Percentiles rank a stretch among this genome's conserved stretches.
Conservation (phyloP, 2,329 filamentous ascomycete genomes). For the Claviceps pazoutovae region DNA sequence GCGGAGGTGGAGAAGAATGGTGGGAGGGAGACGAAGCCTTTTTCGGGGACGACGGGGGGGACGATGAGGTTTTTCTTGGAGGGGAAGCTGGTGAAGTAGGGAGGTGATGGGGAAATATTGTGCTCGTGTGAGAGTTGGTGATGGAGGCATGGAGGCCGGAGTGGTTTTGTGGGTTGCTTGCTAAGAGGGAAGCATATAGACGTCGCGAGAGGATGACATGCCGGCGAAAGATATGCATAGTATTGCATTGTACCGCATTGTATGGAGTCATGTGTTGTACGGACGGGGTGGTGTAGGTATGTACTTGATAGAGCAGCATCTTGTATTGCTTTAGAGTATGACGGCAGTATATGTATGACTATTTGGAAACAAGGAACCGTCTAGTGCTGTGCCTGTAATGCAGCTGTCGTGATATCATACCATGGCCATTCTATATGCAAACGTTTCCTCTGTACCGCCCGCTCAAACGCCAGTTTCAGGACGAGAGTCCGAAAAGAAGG, state of each 20-base stretch:
- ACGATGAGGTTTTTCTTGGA: conserved; percentile 31
- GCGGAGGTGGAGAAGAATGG: conserved; percentile 21
- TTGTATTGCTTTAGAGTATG: too few relatives aligned
- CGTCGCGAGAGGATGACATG: not conserved
- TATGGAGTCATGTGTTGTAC: not conserved
- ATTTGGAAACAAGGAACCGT: not conserved
- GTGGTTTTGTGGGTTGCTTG: too few relatives aligned
- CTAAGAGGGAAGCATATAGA: too few relatives aligned
- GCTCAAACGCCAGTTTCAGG: not conserved
- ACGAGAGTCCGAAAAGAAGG: not conserved
- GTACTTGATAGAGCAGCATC: too few relatives aligned
- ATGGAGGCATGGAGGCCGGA: too few relatives aligned
- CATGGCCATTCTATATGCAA: not conserved
- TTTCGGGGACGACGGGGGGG: conserved; percentile 30
- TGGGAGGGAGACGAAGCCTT: conserved; percentile 29
- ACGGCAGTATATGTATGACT: not conserved
- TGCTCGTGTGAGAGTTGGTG: not conserved
- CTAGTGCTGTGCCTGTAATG: not conserved
- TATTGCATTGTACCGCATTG: not conserved
- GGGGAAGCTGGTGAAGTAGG: conserved; percentile 10
- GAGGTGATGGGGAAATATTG: not conserved
- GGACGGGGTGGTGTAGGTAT: too few relatives aligned
- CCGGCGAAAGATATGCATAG: not conserved
- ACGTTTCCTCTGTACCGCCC: not conserved
- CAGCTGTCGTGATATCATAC: not conserved